Evolutionary conservation across 768 basidiomycete species (phyloP).

Genomic region (Pleurotus salmoneostramineus): DNA sequence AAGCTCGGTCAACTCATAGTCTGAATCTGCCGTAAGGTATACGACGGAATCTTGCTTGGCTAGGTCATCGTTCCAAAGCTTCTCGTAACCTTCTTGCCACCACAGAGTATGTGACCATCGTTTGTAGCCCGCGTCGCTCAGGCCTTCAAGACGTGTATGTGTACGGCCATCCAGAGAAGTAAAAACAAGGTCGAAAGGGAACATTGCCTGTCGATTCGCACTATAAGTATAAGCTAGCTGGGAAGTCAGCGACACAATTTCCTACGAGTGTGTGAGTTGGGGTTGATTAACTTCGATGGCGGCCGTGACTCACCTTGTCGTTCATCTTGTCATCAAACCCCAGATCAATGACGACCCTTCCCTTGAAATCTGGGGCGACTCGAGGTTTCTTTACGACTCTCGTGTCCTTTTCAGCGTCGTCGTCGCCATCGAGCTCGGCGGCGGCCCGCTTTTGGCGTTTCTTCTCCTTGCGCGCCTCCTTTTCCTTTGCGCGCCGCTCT

Average conservation of each 20-base stretch:
- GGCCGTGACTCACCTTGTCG: slow-evolving; percentile 66
- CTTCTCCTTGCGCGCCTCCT: slow-evolving; percentile 72
- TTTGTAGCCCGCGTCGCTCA: slow-evolving; percentile 64
- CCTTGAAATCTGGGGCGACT: slow-evolving; percentile 30
- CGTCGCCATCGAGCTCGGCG: slow-evolving; percentile 53
- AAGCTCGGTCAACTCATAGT: slow-evolving; percentile 80
- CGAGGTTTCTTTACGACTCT: slow-evolving; percentile 20
- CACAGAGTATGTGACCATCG: slow-evolving; percentile 83
- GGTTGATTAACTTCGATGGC: background rate
- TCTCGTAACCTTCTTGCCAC: slow-evolving; percentile 75
- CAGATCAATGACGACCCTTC: slow-evolving; percentile 78
- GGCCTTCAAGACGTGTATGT: slow-evolving; percentile 56
- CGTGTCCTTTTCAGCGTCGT: slow-evolving; percentile 28
- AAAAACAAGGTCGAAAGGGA: slow-evolving; percentile 73
- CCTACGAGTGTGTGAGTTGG: slow-evolving; percentile 41
- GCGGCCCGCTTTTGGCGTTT: slow-evolving; percentile 62
- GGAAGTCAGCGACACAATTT: slow-evolving; percentile 83
- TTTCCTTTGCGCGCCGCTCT: slow-evolving; percentile 74
- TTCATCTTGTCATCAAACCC: slow-evolving; percentile 93
- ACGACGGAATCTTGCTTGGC: slow-evolving; percentile 53
- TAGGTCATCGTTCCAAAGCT: slow-evolving; percentile 47
- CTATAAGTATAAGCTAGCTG: slow-evolving; percentile 94
- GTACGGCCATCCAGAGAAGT: slow-evolving; percentile 79
- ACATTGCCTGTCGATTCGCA: slow-evolving; percentile 69
- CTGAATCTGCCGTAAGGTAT: slow-evolving; percentile 94